These are phyloP conservation scores for Chrysanthemum seticuspe DNA, from an alignment of 129 eudicot genomes.

Conservation along the genomic window DNA sequence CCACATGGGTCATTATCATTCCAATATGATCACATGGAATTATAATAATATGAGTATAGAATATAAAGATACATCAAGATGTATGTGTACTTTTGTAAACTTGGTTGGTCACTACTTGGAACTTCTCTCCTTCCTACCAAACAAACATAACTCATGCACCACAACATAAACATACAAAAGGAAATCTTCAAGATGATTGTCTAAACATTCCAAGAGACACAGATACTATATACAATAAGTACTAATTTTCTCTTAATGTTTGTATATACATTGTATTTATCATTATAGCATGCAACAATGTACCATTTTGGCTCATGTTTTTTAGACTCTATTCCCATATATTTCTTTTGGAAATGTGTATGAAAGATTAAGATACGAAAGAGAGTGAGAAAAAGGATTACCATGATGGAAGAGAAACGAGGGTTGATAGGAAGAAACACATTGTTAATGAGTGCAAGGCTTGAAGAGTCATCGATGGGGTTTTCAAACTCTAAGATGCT, in stretches of 20 bases:
- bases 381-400: conserved; percentile 17
- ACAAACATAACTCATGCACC: neutral
- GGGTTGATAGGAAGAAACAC: conserved; percentile 70
- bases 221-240: no score
- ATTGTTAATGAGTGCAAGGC: conserved; percentile 36
- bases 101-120: conserved; percentile 2
- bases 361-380: neutral
- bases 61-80: neutral
- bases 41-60: neutral
- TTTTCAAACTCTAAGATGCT: conserved; percentile 49
- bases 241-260: no score
- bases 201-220: no score
- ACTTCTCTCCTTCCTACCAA: conserved; percentile 10
- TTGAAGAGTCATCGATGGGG: conserved; percentile 49
- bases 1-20: conserved; percentile 8
- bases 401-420: conserved; percentile 84
- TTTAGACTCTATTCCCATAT: neutral
- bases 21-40: neutral
- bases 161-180: conserved; percentile 4
- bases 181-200: neutral
- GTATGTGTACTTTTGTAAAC: neutral
- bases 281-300: no score
- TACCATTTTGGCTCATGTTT: no score
- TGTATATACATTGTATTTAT: no score
- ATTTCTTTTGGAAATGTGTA: no score